Conservation (phyloP, 257 asterid species). For the Solanum pinnatisectum region DNA sequence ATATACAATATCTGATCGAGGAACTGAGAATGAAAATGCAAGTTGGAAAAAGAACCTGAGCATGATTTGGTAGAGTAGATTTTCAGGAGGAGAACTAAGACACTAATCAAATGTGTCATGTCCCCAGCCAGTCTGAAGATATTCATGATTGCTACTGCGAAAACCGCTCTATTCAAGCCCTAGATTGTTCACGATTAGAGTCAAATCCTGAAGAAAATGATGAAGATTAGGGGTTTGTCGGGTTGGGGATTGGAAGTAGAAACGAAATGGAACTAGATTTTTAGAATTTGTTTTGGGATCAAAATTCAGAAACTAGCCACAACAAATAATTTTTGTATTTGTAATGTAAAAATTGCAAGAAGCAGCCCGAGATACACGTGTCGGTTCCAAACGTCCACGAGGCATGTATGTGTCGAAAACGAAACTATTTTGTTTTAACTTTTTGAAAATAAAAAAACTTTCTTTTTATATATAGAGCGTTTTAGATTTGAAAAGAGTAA, state of each 20-base stretch:
- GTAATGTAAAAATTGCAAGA: neutral
- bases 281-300: neutral
- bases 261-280: neutral
- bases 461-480: too few species aligned
- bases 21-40: neutral
- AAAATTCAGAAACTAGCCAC: neutral
- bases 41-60: constrained; percentile 44
- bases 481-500: too few species aligned
- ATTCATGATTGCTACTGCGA: constrained; percentile 39
- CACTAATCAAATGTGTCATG: constrained; percentile 85
- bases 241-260: neutral
- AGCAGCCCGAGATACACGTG: neutral
- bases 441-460: neutral
- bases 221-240: neutral
- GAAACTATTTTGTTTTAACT: neutral
- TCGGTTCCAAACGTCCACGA: neutral
- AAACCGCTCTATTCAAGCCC: neutral
- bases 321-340: neutral
- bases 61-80: constrained; percentile 90
- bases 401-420: neutral
- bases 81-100: constrained; percentile 83
- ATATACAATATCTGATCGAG: neutral
- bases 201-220: neutral
- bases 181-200: neutral
- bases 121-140: constrained; percentile 89